Evolutionary conservation across 345 rosid species (phyloP).

Genomic region (Eucalyptus regnans): DNA sequence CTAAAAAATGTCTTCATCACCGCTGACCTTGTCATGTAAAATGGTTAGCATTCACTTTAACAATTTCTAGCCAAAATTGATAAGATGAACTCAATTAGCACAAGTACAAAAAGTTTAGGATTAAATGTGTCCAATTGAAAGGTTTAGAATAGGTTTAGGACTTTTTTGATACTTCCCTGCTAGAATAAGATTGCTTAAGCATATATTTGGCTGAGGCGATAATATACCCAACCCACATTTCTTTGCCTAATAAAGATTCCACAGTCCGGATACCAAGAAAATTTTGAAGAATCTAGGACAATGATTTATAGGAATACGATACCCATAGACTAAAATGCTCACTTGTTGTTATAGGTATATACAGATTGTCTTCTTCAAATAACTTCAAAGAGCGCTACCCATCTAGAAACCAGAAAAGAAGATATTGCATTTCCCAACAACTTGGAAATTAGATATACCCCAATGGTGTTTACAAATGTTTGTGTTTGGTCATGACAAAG

Average conservation of each 20-base stretch:
- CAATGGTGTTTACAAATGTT: background rate
- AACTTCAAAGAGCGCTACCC: background rate
- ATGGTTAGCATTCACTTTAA: too few relatives aligned
- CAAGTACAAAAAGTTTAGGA: too few relatives aligned
- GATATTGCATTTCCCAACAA: background rate
- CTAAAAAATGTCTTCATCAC: too few relatives aligned
- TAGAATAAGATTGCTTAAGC: background rate
- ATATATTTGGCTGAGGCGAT: background rate
- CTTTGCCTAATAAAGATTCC: background rate
- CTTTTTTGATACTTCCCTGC: too few relatives aligned
- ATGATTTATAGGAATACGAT: background rate
- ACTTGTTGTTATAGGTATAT: background rate
- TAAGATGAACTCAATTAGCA: too few relatives aligned
- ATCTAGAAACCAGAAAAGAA: background rate
- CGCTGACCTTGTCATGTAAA: accelerated
- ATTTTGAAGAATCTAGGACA: background rate
- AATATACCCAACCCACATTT: background rate
- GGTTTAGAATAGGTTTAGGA: too few relatives aligned
- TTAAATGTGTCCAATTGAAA: accelerated
- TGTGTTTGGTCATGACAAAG: background rate
- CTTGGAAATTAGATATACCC: background rate
- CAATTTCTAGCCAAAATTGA: accelerated
- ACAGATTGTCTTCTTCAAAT: background rate
- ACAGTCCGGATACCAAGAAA: background rate
- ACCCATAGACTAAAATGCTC: background rate